Percentiles rank a stretch among this genome's conserved stretches.
phyloP scores from a whole-genome alignment of 345 rosid species.

The Orychophragmus violaceus region DNA sequence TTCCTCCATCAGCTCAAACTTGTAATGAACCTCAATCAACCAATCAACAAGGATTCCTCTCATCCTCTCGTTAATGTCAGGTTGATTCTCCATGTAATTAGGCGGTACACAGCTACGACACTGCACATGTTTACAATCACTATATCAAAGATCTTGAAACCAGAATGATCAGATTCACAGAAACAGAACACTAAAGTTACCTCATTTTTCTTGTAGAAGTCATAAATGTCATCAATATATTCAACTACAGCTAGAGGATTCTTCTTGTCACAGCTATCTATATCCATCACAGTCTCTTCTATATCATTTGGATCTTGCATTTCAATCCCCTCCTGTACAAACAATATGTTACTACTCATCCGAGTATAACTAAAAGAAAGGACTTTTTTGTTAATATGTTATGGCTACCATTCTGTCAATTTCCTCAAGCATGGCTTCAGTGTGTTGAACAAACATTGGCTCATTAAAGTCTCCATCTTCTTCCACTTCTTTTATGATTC shows the following conservation, averaged over 20 bases:
- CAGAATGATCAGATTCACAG: background rate
- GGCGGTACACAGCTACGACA: conserved; percentile 45
- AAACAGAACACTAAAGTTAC: conserved; percentile 32
- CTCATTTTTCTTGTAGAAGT: conserved; percentile 73
- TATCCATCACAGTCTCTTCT: conserved; percentile 53
- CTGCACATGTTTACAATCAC: conserved; percentile 29
- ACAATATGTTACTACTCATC: background rate
- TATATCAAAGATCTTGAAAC: background rate
- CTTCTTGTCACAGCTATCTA: conserved; percentile 61
- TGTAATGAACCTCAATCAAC: conserved; percentile 98
- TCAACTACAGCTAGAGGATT: conserved; percentile 79
- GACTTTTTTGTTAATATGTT: background rate
- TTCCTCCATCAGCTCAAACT: conserved; percentile 96
- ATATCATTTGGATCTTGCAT: conserved; percentile 57
- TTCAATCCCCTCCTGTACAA: conserved; percentile 69
- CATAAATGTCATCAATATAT: conserved; percentile 68
- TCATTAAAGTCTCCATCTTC: conserved; percentile 45
- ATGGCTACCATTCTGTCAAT: conserved; percentile 84
- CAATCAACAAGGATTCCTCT: conserved; percentile 92
- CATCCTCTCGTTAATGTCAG: conserved; percentile 86
- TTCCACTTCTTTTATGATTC: conserved; percentile 45
- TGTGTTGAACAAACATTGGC: conserved; percentile 86
- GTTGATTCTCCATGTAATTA: conserved; percentile 69
- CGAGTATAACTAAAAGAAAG: too few species aligned
- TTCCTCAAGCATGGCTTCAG: conserved; percentile 85